Evolutionary conservation across 352 stramenopile species (phyloP).

Genomic region (Pythium grandisporangium): DNA sequence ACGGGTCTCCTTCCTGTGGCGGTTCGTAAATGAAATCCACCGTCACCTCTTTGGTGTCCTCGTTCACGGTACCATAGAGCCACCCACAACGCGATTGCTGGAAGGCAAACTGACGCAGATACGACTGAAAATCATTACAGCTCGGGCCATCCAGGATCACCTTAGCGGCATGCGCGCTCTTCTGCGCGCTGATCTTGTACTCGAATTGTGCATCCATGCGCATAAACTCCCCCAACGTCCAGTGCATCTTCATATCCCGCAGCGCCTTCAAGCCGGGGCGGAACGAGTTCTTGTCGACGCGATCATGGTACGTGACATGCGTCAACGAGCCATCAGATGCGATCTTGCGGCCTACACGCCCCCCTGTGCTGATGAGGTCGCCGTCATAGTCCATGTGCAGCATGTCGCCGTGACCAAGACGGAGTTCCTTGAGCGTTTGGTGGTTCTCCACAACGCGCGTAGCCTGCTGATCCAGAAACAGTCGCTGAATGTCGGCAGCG

Average conservation of each 20-base stretch:
- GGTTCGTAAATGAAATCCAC: slow-evolving; percentile 97
- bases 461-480: slow-evolving; percentile 49
- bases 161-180: slow-evolving; percentile 71
- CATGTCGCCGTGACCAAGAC: slow-evolving; percentile 72
- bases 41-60: slow-evolving; percentile 79
- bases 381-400: slow-evolving; percentile 72
- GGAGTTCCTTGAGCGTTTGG: slow-evolving; percentile 49
- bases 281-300: slow-evolving; percentile 83
- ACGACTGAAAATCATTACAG: slow-evolving; percentile 89
- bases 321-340: slow-evolving; percentile 73
- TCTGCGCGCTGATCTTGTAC: slow-evolving; percentile 95
- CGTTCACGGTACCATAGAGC: slow-evolving; percentile 90
- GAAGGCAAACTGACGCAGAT: slow-evolving; percentile 88
- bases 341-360: slow-evolving; percentile 55
- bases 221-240: slow-evolving; percentile 96
- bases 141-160: slow-evolving; percentile 84
- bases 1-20: slow-evolving; percentile 84
- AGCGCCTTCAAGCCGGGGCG: slow-evolving; percentile 93
- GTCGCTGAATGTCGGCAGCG: slow-evolving; percentile 25
- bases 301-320: slow-evolving; percentile 68
- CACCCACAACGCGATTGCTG: slow-evolving; percentile 91
- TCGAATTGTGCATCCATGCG: slow-evolving; percentile 96
- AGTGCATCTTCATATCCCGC: slow-evolving; percentile 98
- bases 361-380: slow-evolving; percentile 41
- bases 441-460: slow-evolving; percentile 21